phyloP scores from a whole-genome alignment of 306 rosid species.

The Trifolium fragiferum region DNA sequence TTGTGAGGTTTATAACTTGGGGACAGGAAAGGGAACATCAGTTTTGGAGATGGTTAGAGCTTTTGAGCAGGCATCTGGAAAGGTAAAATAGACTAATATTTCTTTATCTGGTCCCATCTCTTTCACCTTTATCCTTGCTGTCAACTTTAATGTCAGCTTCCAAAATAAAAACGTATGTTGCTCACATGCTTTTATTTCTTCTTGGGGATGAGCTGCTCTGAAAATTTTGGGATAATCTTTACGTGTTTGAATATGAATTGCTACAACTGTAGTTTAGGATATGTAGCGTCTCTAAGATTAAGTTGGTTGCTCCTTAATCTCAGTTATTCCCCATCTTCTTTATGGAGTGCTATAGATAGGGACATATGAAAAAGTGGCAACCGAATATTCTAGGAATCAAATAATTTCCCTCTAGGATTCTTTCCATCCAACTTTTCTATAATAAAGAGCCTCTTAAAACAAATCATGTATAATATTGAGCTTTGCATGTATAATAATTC shows the following conservation, averaged over 20 bases:
- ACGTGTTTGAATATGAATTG: neutral
- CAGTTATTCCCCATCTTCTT: neutral
- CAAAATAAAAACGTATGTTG: neutral
- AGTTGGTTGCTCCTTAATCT: neutral
- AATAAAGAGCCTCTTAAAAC: neutral
- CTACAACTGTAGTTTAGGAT: neutral
- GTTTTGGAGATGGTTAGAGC: constrained; percentile 93
- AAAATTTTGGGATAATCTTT: neutral
- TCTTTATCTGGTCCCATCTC: constrained; percentile 11
- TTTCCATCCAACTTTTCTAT: neutral
- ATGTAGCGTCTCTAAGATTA: neutral
- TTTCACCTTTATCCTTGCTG: neutral
- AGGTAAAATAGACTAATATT: constrained; percentile 54
- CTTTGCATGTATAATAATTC: neutral
- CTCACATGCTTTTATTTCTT: neutral
- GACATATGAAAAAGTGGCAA: neutral
- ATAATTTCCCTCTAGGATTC: neutral
- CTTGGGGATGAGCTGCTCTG: neutral
- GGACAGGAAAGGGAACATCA: constrained; percentile 98
- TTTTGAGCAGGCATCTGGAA: constrained; percentile 92
- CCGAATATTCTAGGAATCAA: neutral
- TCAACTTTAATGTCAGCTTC: neutral
- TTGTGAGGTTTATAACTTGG: constrained; percentile 95
- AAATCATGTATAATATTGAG: neutral
- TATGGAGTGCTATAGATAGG: neutral